Conservation (phyloP, 257 asterid genomes). For the Salvia splendens region DNA sequence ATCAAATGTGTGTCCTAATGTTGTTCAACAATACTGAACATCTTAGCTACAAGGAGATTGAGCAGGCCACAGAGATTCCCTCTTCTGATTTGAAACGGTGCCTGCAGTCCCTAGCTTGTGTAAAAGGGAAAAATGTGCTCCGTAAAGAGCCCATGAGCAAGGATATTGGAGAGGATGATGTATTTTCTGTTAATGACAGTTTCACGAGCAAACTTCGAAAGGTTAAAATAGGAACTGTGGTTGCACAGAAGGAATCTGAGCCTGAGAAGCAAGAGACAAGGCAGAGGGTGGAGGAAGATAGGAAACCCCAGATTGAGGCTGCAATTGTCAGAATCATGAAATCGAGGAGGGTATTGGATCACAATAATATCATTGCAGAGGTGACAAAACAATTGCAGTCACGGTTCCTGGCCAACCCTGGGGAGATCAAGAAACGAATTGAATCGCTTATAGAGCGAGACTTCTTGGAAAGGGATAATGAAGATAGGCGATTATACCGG, state of each 20-base stretch:
- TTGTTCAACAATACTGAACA: constrained; percentile 47
- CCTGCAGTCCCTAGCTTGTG: constrained; percentile 62
- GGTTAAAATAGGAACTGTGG: constrained; percentile 62
- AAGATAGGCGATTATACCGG: constrained; percentile 45
- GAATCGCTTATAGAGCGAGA: constrained; percentile 68
- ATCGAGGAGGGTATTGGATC: constrained; percentile 56
- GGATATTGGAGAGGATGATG: constrained; percentile 54
- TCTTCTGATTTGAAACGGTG: constrained; percentile 55
- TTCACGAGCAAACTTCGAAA: constrained; percentile 48
- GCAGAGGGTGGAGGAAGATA: constrained; percentile 63
- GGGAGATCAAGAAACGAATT: constrained; percentile 57
- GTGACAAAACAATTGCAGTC: constrained; percentile 60
- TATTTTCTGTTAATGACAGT: constrained; percentile 48
- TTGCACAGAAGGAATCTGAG: constrained; percentile 62
- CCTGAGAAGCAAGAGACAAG: constrained; percentile 63
- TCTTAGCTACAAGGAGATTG: constrained; percentile 52
- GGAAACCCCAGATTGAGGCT: constrained; percentile 66
- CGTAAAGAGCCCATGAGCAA: constrained; percentile 65
- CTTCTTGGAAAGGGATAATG: constrained; percentile 57
- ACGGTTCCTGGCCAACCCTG: constrained; percentile 56
- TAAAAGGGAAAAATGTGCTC: constrained; percentile 55
- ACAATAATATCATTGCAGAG: constrained; percentile 56
- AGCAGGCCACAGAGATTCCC: constrained; percentile 61
- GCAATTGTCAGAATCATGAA: constrained; percentile 64
- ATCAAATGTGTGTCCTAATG: constrained; percentile 65